Percentiles rank a stretch among this genome's conserved stretches.
Conservation (phyloP, 129 eudicot species). For the Tanacetum coccineum region DNA sequence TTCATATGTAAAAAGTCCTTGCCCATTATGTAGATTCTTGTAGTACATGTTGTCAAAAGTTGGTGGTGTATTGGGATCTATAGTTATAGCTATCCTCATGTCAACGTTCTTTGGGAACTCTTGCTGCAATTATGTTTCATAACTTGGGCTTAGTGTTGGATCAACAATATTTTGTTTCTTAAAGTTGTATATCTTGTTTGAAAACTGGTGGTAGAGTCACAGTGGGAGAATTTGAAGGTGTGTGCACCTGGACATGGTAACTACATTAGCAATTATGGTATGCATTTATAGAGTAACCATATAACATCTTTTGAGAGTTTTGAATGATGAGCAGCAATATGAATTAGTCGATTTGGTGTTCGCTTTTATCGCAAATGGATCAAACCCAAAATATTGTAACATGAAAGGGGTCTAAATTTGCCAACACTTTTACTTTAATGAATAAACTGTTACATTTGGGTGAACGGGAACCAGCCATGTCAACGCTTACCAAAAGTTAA, state of each 20-base stretch:
- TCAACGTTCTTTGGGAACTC: slow-evolving; percentile 61
- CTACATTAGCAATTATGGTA: background rate
- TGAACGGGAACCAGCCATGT: no score
- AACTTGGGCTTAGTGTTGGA: slow-evolving; percentile 54
- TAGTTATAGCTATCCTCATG: slow-evolving; percentile 53
- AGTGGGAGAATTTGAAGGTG: slow-evolving; percentile 82
- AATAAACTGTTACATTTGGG: no score
- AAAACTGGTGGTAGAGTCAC: slow-evolving; percentile 54
- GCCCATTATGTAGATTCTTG: slow-evolving; percentile 43
- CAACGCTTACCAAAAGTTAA: no score
- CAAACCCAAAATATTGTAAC: no score
- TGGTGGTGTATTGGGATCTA: slow-evolving; percentile 29
- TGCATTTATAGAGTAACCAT: background rate
- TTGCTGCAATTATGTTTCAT: slow-evolving; percentile 44
- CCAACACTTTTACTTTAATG: no score
- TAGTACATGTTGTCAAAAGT: no score
- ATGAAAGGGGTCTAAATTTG: no score
- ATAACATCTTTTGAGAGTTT: no score
- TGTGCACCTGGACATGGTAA: slow-evolving; percentile 53
- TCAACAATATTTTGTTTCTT: slow-evolving; percentile 38
- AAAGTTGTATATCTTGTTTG: slow-evolving; percentile 59
- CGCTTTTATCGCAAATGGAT: no score
- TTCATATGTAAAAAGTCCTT: slow-evolving; percentile 75
- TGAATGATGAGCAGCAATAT: no score
- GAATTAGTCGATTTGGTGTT: no score